Conservation (phyloP, 1,284 basidiomycete species). For the Pyrrhoderma lamaoense region DNA sequence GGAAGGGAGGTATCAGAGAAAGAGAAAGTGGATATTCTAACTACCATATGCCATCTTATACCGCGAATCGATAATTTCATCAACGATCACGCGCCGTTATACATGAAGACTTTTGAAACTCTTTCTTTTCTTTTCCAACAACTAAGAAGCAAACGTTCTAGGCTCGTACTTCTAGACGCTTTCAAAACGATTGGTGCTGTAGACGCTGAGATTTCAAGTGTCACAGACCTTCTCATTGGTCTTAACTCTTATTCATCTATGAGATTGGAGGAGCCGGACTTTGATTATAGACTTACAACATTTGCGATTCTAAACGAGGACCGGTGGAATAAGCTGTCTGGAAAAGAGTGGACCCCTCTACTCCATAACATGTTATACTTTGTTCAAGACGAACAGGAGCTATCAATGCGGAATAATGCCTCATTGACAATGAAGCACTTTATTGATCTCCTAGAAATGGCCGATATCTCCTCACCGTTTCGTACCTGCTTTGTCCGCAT, state of each 20-base stretch:
- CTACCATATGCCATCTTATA: conserved; percentile 69
- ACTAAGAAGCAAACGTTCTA: conserved; percentile 62
- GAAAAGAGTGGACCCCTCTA: conserved; percentile 75
- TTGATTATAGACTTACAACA: conserved; percentile 77
- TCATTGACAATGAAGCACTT: conserved; percentile 75
- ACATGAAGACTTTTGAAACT: conserved; percentile 54
- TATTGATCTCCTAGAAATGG: conserved; percentile 48
- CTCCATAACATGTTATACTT: conserved; percentile 82
- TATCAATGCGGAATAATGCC: conserved; percentile 83
- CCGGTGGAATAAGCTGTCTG: conserved; percentile 41
- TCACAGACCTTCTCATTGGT: conserved; percentile 54
- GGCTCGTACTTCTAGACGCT: conserved; percentile 58
- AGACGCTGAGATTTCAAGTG: conserved; percentile 39
- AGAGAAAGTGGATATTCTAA: conserved; percentile 80
- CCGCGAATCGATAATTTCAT: conserved; percentile 64
- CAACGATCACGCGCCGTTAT: conserved; percentile 43
- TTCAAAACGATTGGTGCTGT: conserved; percentile 55
- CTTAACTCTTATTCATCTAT: conserved; percentile 85
- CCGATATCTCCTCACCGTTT: conserved; percentile 32
- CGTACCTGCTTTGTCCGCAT: conserved; percentile 57
- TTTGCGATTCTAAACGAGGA: conserved; percentile 73
- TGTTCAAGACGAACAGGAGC: conserved; percentile 85
- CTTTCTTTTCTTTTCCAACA: conserved; percentile 73
- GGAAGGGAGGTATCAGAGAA: conserved; percentile 78
- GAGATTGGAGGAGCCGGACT: conserved; percentile 89